Conservation (phyloP, 2,329 filamentous ascomycete genomes). For the Aspergillus fumigatiaffinis region DNA sequence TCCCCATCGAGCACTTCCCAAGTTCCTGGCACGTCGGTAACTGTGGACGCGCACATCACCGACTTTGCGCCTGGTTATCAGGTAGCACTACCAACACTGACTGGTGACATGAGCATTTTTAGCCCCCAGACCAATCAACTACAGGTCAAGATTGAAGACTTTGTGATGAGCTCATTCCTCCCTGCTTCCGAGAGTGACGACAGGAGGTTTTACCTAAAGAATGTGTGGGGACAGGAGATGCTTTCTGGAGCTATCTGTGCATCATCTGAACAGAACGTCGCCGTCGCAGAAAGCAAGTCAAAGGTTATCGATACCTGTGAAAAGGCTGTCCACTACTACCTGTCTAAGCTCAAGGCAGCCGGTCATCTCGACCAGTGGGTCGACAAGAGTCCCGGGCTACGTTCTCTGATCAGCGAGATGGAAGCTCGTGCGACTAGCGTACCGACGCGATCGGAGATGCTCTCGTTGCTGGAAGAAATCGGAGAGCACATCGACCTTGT, state of each 20-base stretch:
- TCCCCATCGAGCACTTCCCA: background rate
- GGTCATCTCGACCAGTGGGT: background rate
- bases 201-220: conserved; percentile 2
- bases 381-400: conserved; percentile 1
- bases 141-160: conserved; percentile 3
- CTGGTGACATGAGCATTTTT: conserved; percentile 3
- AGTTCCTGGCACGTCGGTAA: background rate
- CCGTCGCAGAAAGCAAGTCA: background rate
- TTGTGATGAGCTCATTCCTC: conserved; percentile 4
- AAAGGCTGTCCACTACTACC: conserved; percentile 4
- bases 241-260: conserved; percentile 2
- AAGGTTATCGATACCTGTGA: conserved; percentile 4
- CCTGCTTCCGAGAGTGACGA: conserved; percentile 2
- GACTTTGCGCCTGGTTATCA: conserved; percentile 2
- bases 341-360: background rate
- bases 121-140: conserved; percentile 1
- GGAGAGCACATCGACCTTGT: conserved; percentile 5
- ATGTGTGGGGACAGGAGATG: conserved; percentile 1
- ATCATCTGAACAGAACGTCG: background rate
- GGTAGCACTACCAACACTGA: conserved; percentile 1
- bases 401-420: background rate
- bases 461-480: conserved; percentile 1
- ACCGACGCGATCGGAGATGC: conserved; percentile 1
- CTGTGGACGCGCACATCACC: conserved; percentile 2
- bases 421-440: background rate